Percentiles rank a stretch among this genome's conserved stretches.
phyloP scores from a whole-genome alignment of 2,329 filamentous ascomycete genomes.

The Diaporthe citriasiana region DNA sequence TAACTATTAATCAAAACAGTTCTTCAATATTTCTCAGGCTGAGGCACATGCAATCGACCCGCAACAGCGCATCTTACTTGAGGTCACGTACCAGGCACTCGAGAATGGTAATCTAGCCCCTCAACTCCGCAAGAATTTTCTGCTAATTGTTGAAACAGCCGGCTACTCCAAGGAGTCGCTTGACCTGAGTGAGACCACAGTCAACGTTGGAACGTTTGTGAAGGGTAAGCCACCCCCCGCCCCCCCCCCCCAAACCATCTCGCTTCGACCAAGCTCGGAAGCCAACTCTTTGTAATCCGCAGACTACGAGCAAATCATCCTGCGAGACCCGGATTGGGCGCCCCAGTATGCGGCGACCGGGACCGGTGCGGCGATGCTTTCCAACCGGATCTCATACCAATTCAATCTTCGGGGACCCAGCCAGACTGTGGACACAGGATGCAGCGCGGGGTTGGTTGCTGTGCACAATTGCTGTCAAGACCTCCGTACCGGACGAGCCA shows the following conservation, averaged over 20 bases:
- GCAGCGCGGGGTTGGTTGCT: slow-evolving; percentile 68
- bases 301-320: slow-evolving; percentile 67
- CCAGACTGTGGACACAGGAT: slow-evolving; percentile 72
- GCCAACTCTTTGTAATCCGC: neutral
- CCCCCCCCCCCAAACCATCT: neutral
- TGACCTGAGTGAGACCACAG: slow-evolving; percentile 60
- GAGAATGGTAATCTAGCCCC: slow-evolving; percentile 58
- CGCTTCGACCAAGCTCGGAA: neutral
- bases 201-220: slow-evolving; percentile 66
- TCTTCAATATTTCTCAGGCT: slow-evolving; percentile 64
- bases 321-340: slow-evolving; percentile 63
- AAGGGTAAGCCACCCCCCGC: slow-evolving; percentile 54
- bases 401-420: slow-evolving; percentile 69
- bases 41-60: slow-evolving; percentile 68
- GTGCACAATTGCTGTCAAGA: slow-evolving; percentile 67
- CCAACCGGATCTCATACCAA: slow-evolving; percentile 69
- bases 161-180: slow-evolving; percentile 53
- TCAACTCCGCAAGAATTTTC: neutral
- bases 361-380: slow-evolving; percentile 66
- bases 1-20: slow-evolving; percentile 52
- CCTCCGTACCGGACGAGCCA: slow-evolving; percentile 54
- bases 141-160: slow-evolving; percentile 3
- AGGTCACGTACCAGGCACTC: slow-evolving; percentile 64
- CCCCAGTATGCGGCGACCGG: slow-evolving; percentile 68
- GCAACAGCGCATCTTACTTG: slow-evolving; percentile 66